Base-by-base conservation (phyloP, 192 early-diverging fungal genomes). In the Coemansia sp. region DNA sequence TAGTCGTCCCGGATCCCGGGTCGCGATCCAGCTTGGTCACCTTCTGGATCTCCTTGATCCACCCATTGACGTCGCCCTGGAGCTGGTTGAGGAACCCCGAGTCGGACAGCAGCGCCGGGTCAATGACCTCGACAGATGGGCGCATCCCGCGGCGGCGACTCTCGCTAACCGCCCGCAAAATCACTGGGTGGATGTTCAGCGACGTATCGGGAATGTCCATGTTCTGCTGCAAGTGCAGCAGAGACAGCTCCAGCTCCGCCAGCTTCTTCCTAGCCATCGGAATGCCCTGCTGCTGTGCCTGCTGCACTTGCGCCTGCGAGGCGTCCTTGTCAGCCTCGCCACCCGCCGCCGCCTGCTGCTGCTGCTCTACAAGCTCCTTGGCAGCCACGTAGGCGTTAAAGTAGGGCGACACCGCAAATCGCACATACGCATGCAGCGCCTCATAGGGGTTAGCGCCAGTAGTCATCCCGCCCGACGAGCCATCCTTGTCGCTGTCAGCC, bases 1-100 rank as follows among this genome's bases (percentile, higher is more conserved):
- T 91, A 23, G 97, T 95, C 6, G 93, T 92, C 10, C 95, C 95
- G 20, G 90, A 91, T 1, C 88, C 77, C 13, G 95, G 94, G 63
- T 99, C 98, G 56, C 98, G 89, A 43, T 87, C 85, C 53, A 99
- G 87, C 69, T 94, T 93, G 41, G 96, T 97, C 16, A 99, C 96
- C 69, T 97, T 98, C 69, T 99, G 95, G 72, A 99, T 99, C 75
- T 99, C 98, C 70, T 95, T 95, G 77, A 98, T 94, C 98, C 98
- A 99, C 6, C 89, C 90, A 66, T 99, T 98, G 36, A 99, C 97
- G 65, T 96, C 94, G 58, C 85, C 83, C 76, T 98, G 97, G 43
- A 99, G 85, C 69, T 91, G 89, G 82, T 99, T 99, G 23, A 99
- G 80, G 56, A 99, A 93, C 3, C 85, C 75, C 2, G 94, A 92